Percentiles rank a stretch among this genome's conserved stretches.
Evolutionary conservation across 2,329 filamentous ascomycete species (phyloP).

Genomic region (Pezicula radicicola): DNA sequence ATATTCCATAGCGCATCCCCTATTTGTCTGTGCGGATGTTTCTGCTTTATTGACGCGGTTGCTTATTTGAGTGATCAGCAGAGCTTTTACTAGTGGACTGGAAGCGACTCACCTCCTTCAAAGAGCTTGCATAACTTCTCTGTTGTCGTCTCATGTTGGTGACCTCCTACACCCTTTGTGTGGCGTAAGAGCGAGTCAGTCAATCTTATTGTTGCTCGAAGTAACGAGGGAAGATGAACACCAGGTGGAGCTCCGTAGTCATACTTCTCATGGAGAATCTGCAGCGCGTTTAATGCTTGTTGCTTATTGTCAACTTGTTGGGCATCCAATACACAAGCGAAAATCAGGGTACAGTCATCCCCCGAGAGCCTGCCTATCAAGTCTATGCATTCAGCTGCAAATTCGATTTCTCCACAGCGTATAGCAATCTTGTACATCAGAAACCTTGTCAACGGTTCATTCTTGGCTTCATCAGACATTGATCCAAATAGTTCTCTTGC

Average conservation of each 20-base stretch:
- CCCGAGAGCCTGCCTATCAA: constrained; percentile 50
- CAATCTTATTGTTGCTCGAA: constrained; percentile 58
- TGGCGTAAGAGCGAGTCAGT: constrained; percentile 36
- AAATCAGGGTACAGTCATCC: constrained; percentile 62
- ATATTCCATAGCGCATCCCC: constrained; percentile 45
- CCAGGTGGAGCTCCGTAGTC: constrained; percentile 43
- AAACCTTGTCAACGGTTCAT: constrained; percentile 66
- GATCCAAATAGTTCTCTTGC: constrained; percentile 53
- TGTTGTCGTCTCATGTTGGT: constrained; percentile 13
- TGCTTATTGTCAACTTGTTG: constrained; percentile 60
- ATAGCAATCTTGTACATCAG: constrained; percentile 73
- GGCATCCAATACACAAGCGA: constrained; percentile 78
- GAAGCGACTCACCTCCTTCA: constrained; percentile 39
- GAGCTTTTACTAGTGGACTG: constrained; percentile 3
- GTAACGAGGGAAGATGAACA: constrained; percentile 59
- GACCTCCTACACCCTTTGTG: not conserved
- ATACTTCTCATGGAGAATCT: constrained; percentile 55
- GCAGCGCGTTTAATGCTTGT: constrained; percentile 57
- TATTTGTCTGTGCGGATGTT: not conserved
- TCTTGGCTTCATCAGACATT: constrained; percentile 55
- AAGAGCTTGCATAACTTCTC: constrained; percentile 54
- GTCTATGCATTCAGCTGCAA: constrained; percentile 63
- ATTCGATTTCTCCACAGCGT: constrained; percentile 50
- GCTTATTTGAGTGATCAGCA: constrained; percentile 35
- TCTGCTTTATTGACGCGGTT: constrained; percentile 32